phyloP scores from a whole-genome alignment of 2,329 filamentous ascomycete species.

The Diaporthe sp. region DNA sequence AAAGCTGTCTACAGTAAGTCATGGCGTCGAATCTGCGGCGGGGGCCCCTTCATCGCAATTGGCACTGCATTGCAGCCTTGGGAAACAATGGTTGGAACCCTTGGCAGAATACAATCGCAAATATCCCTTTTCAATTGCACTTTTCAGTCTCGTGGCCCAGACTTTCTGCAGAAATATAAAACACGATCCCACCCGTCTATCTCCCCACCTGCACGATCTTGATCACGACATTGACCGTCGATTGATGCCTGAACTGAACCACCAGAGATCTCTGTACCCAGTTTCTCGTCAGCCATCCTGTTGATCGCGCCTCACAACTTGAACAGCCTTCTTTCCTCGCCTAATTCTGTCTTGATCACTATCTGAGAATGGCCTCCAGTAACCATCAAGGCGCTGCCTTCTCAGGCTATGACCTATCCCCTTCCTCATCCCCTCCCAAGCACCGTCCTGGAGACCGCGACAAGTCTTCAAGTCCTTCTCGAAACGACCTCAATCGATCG shows the following conservation, averaged over 20 bases:
- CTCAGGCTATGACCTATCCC: conserved; percentile 3
- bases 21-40: neutral
- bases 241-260: neutral
- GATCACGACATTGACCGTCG: neutral
- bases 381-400: neutral
- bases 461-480: neutral
- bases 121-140: neutral
- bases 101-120: neutral
- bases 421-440: neutral
- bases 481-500: neutral
- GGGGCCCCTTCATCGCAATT: too few relatives aligned
- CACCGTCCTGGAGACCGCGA: neutral
- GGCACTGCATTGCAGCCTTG: too few relatives aligned
- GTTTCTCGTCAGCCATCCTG: neutral
- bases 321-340: neutral
- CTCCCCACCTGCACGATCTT: too few relatives aligned
- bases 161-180: neutral
- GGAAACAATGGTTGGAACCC: neutral
- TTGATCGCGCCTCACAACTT: too few relatives aligned
- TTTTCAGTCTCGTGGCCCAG: too few relatives aligned
- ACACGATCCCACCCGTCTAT: neutral
- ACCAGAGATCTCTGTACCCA: neutral
- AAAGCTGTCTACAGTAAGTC: neutral
- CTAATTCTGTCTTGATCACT: neutral
- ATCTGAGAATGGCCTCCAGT: conserved; percentile 16